phyloP scores from a whole-genome alignment of 2,329 filamentous ascomycete genomes.

The Fusarium incarnatum region DNA sequence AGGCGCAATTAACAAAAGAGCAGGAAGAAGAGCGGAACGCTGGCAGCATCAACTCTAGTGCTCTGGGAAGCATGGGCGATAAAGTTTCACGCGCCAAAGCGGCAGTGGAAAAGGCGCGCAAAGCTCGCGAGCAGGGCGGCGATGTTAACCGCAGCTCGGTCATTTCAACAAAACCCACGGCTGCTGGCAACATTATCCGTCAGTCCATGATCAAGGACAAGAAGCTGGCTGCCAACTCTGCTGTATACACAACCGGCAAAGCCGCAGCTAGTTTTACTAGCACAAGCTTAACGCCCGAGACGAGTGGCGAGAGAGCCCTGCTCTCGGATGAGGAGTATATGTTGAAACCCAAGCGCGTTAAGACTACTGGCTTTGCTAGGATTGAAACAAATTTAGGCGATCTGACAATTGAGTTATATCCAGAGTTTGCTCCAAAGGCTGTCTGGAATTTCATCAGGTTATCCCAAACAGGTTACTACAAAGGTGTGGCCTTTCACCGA shows the following conservation, averaged over 20 bases:
- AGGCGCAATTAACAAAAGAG: conserved; percentile 74
- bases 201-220: conserved; percentile 63
- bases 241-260: conserved; percentile 87
- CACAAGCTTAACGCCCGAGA: conserved; percentile 92
- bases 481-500: conserved; percentile 84
- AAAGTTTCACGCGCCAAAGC: conserved; percentile 94
- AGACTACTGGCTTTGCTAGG: conserved; percentile 90
- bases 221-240: conserved; percentile 82
- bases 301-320: conserved; percentile 85
- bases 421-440: conserved; percentile 89
- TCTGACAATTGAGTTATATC: conserved; percentile 87
- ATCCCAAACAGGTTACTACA: conserved; percentile 91
- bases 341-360: conserved; percentile 89
- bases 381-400: conserved; percentile 87
- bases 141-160: conserved; percentile 67
- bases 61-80: conserved; percentile 79
- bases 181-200: conserved; percentile 42
- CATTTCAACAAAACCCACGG: conserved; percentile 54
- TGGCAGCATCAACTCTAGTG: conserved; percentile 80
- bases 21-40: conserved; percentile 75
- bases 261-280: conserved; percentile 96
- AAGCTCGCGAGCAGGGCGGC: conserved; percentile 72
- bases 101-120: conserved; percentile 89
- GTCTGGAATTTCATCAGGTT: conserved; percentile 97
- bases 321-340: conserved; percentile 97